These are phyloP conservation scores for Casuarina cunninghamiana DNA, from an alignment of 306 rosid genomes.

Conservation along the genomic window DNA sequence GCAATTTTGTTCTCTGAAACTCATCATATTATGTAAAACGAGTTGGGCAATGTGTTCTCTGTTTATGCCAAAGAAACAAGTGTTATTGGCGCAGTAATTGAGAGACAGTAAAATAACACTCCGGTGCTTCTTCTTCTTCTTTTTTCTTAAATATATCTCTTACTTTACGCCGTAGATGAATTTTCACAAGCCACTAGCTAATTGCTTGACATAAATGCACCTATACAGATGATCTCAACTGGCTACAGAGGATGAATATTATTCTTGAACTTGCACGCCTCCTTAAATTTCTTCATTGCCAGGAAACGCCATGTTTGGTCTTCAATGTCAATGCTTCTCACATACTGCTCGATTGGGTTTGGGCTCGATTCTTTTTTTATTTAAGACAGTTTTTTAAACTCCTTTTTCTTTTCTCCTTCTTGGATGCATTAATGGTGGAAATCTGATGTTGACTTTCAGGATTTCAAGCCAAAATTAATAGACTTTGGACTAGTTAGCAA, in stretches of 20 bases:
- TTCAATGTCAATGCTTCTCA: conserved; percentile 47
- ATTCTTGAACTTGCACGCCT: conserved; percentile 51
- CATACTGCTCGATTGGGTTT: conserved; percentile 62
- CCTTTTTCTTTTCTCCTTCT: background rate
- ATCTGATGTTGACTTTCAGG: conserved; percentile 29
- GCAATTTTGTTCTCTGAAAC: background rate
- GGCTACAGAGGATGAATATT: conserved; percentile 52
- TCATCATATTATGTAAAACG: background rate
- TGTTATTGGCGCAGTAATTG: too few species aligned
- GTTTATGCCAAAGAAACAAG: too few species aligned
- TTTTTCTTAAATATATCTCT: background rate
- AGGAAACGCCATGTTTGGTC: conserved; percentile 46
- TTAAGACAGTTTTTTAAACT: background rate
- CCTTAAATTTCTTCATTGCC: conserved; percentile 50
- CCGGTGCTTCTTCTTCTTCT: background rate
- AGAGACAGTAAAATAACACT: too few species aligned
- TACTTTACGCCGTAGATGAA: background rate
- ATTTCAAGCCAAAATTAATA: conserved; percentile 49
- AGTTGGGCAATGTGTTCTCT: background rate
- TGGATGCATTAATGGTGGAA: background rate
- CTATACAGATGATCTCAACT: conserved; percentile 40
- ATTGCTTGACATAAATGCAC: background rate
- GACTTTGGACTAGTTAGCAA: conserved; percentile 36
- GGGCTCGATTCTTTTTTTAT: background rate
- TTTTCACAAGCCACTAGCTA: background rate